Conservation (phyloP, 2,329 filamentous ascomycete species). For the Triangularia verruculosa region DNA sequence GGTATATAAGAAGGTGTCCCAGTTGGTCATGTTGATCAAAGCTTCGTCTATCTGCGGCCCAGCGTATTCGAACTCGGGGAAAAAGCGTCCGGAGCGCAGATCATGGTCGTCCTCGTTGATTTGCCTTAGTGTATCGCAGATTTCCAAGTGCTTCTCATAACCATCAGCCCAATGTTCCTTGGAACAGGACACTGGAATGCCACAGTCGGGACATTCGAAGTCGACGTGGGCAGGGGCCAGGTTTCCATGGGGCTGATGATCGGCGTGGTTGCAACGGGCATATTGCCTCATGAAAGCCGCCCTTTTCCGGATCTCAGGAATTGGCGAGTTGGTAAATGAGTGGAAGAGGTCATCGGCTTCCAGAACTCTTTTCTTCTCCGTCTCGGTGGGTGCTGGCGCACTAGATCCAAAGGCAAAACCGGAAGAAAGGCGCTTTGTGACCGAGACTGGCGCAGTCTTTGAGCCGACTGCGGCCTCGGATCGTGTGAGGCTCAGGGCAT, state of each 20-base stretch:
- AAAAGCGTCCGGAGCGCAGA: slow-evolving; percentile 82
- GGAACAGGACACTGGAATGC: slow-evolving; percentile 88
- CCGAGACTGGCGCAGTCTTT: neutral
- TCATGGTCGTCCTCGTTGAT: slow-evolving; percentile 99
- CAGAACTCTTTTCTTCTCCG: slow-evolving; percentile 41
- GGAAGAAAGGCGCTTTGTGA: slow-evolving; percentile 20
- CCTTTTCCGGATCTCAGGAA: slow-evolving; percentile 79
- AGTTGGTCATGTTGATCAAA: slow-evolving; percentile 94
- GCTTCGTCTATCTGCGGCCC: slow-evolving; percentile 88
- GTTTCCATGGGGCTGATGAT: slow-evolving; percentile 66
- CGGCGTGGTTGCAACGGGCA: slow-evolving; percentile 88
- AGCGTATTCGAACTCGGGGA: slow-evolving; percentile 91
- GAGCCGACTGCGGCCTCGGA: neutral
- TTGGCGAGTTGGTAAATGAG: slow-evolving; percentile 82
- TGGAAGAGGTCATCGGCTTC: slow-evolving; percentile 86
- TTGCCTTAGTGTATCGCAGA: slow-evolving; percentile 86
- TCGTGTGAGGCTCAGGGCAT: neutral
- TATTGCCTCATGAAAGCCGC: slow-evolving; percentile 91
- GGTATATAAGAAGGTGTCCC: slow-evolving; percentile 95
- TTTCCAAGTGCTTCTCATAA: slow-evolving; percentile 86
- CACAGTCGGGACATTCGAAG: slow-evolving; percentile 96
- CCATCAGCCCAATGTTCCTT: slow-evolving; percentile 95
- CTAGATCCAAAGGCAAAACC: slow-evolving; percentile 13
- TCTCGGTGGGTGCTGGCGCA: slow-evolving; percentile 21
- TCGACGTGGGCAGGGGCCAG: slow-evolving; percentile 76